Conservation (phyloP, 2,329 filamentous ascomycete genomes). For the Scleromitrula shiraiana region DNA sequence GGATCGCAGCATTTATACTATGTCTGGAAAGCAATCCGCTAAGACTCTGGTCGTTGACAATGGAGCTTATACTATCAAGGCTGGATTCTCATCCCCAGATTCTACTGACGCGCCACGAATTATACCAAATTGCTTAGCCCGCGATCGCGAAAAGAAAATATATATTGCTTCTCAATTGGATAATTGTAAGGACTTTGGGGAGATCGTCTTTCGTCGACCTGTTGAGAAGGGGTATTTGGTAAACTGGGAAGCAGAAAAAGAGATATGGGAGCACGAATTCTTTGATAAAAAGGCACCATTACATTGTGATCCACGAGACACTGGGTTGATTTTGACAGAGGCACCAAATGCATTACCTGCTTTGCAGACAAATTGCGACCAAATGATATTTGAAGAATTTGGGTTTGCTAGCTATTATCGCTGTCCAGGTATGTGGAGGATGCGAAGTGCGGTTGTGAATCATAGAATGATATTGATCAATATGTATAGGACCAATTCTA, state of each 20-base stretch:
- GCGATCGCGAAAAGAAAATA: slow-evolving; percentile 68
- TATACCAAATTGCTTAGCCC: slow-evolving; percentile 83
- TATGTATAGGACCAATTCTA: slow-evolving; percentile 53
- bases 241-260: slow-evolving; percentile 93
- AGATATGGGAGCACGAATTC: slow-evolving; percentile 90
- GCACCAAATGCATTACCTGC: slow-evolving; percentile 74
- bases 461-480: slow-evolving; percentile 12
- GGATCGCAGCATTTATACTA: neutral
- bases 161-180: slow-evolving; percentile 76
- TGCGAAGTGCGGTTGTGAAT: neutral
- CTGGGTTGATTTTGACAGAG: slow-evolving; percentile 78
- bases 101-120: slow-evolving; percentile 49
- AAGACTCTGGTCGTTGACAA: slow-evolving; percentile 87
- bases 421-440: slow-evolving; percentile 48
- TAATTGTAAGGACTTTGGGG: slow-evolving; percentile 79
- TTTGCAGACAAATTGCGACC: slow-evolving; percentile 84
- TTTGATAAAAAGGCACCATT: slow-evolving; percentile 60
- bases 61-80: slow-evolving; percentile 85
- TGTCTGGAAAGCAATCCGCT: slow-evolving; percentile 35
- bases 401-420: slow-evolving; percentile 83
- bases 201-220: slow-evolving; percentile 76
- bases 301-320: slow-evolving; percentile 68
- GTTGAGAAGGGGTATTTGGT: slow-evolving; percentile 93
- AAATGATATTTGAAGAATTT: slow-evolving; percentile 97
- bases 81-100: slow-evolving; percentile 53